Base-by-base conservation (phyloP, 2,329 filamentous ascomycete species). In the Colletotrichum tamarilloi region DNA sequence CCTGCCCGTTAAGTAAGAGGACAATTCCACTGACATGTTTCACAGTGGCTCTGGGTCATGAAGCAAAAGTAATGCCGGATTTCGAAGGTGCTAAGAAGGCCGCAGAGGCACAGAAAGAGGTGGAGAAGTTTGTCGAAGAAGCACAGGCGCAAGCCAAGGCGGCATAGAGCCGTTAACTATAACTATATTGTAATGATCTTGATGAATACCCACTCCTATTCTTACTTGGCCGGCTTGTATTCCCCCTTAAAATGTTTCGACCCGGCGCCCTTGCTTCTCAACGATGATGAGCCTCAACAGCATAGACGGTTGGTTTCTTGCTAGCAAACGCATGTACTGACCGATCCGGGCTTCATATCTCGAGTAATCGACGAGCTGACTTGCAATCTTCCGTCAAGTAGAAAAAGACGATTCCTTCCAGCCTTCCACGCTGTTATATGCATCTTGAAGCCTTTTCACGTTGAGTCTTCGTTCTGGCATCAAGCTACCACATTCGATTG, bases 41-140 rank as follows among this genome's bases (percentile, higher is more conserved):
- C 42, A 49, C 58, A 83, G 80, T 83, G 75, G 80, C 75, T 6
- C 70, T 82, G 58, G 81, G 81, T 7, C 77, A 80, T 65, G 73
- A 77, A 52, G 77, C 72, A 2, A 82, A 83, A 75, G 70, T 75
- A n/a, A 68, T 79, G 62, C 77, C 76, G 38, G 72, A 72, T 49
- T 59, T 72, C 2, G 72, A 72, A 42, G 57, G 24, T 7, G 26
- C 28, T n/a, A 72, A 53, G 22, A 42, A 63, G 30, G 57, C 32
- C 7, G 35, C 53, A 16, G 63, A 60, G n/a, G 28, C 42, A 8
- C 16, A 49, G 16, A 49, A 49, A 49, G 42, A 49, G 42, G 42
- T 49, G 16, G 16, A 19, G 19, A 49, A 49, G 19, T 19, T 49
- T 7, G 16, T 19, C 14, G 64, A 60, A 64, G 42, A 64, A 32